Evolutionary conservation across 2,329 filamentous ascomycete species (phyloP).

Genomic region (Aspergillus ochraceus): DNA sequence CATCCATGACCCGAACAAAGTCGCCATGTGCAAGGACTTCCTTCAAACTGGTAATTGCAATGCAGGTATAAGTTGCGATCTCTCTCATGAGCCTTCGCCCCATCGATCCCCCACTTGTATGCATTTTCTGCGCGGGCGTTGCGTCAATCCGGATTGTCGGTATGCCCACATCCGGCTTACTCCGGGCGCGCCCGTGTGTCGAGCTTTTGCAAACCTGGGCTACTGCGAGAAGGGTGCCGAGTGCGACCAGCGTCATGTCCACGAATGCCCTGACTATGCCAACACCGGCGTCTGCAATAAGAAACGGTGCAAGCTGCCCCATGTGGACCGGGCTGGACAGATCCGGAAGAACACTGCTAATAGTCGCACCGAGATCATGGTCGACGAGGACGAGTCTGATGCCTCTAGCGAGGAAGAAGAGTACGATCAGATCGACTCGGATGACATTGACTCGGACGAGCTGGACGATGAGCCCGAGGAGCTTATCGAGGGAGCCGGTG

Average conservation of each 20-base stretch:
- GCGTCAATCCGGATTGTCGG: constrained; percentile 79
- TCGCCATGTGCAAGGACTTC: constrained; percentile 87
- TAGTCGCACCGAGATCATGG: constrained; percentile 29
- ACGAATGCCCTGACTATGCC: constrained; percentile 93
- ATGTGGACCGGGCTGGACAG: constrained; percentile 84
- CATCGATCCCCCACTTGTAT: constrained; percentile 85
- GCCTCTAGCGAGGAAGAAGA: constrained; percentile 76
- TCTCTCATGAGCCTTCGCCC: constrained; percentile 82
- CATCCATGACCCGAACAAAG: constrained; percentile 79
- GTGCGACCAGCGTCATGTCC: constrained; percentile 81
- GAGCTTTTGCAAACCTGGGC: constrained; percentile 78
- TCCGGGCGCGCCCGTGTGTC: constrained; percentile 76
- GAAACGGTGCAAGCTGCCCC: constrained; percentile 78
- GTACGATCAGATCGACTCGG: constrained; percentile 63
- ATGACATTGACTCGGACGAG: constrained; percentile 70
- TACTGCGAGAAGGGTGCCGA: constrained; percentile 81
- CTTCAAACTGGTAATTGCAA: constrained; percentile 76
- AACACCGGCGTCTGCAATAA: constrained; percentile 82
- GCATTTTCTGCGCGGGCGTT: constrained; percentile 87
- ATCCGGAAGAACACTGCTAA: constrained; percentile 59
- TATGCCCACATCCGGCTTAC: constrained; percentile 83
- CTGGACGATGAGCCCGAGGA: constrained; percentile 43
- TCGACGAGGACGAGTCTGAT: constrained; percentile 61
- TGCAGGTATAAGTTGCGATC: constrained; percentile 77
- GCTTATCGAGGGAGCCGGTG: constrained; percentile 37